A percentile compares a stretch with the other conserved stretches of the same genome.
These are phyloP conservation scores for Hanseniaspora guilliermondii DNA, from an alignment of 805 yeast species.

Conservation along the genomic window DNA sequence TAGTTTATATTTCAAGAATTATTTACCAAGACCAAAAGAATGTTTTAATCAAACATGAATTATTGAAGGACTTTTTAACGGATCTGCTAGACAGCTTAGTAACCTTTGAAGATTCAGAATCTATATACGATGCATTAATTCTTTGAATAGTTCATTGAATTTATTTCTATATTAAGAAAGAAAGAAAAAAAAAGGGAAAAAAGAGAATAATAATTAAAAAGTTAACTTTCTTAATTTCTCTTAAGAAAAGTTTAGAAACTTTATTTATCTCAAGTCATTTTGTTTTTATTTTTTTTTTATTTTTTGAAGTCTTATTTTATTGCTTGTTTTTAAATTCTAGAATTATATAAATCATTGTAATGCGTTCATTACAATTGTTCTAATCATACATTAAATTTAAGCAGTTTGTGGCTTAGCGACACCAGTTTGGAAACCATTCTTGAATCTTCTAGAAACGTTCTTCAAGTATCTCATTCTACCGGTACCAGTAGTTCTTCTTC, in stretches of 20 bases:
- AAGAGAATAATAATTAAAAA: too few species aligned
- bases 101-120: constrained; percentile 12
- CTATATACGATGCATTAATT: constrained; percentile 11
- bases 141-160: neutral
- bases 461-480: constrained; percentile 98
- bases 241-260: neutral
- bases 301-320: constrained; percentile 1
- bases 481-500: constrained; percentile 99
- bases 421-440: constrained; percentile 96
- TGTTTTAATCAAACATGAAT: constrained; percentile 1
- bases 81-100: constrained; percentile 9
- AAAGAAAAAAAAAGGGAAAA: too few species aligned
- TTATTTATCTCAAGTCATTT: neutral
- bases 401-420: constrained; percentile 55
- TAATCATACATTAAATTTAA: constrained; percentile 28
- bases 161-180: neutral
- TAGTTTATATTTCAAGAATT: constrained; percentile 9
- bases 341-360: neutral
- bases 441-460: constrained; percentile 94
- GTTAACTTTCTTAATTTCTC: too few species aligned
- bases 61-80: constrained; percentile 5
- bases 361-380: neutral
- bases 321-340: neutral
- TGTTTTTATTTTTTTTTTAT: neutral
- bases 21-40: constrained; percentile 12